Evolutionary conservation across 164 flowering plant genomes (phyloP), one percentile per base, ranked within the genome.

Genomic region (Kingdonia uniflora): DNA sequence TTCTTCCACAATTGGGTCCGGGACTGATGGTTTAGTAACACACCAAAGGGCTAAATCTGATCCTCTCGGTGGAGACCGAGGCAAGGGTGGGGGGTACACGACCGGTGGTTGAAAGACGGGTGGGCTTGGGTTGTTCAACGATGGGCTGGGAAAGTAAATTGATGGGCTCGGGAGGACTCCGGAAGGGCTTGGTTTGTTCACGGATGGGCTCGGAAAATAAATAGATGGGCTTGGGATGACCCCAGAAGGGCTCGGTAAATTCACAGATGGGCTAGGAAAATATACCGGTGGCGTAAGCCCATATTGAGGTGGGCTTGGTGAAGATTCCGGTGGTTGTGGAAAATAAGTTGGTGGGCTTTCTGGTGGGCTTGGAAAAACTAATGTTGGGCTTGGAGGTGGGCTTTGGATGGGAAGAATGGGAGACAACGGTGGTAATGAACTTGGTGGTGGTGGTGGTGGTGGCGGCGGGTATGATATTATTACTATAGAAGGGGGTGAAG

Each of bases 21-120:
- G 98, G 59, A 91, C 98, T 0, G 98, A 26, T 0, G 95, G 88
- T 71, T 85, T 91, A 0, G 95, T 92, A n/a, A 91, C 95, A 16
- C 98, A 91, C 98, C 98, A 91, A 24, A 76, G 65, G 6, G 78
- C 58, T 1, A 40, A 16, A 20, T 17, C 40, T 0, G 74, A 67
- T 10, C 65, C 65, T 5, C 26, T 51, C 4, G 26, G 4, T 15
- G 79, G 80, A 6, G 89, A 68, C 1, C 94, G 88, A 16, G 89
- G 87, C 43, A 42, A 81, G 0, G 71, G 96, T 17, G 92, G 89
- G 2, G 97, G 97, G 51, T 43, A 80, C 42, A 84, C 75, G 0
- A 80, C 69, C 0, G 92, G 92, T 0, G 92, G 92, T 23, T 56
- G 65, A 58, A 74, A 88, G 52, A 76, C 62, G 15, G 95, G 85